Evolutionary conservation across 2,329 filamentous ascomycete species (phyloP), one percentile per base, ranked within the genome.

Genomic region (Cladosporium austrohemisphaericum): DNA sequence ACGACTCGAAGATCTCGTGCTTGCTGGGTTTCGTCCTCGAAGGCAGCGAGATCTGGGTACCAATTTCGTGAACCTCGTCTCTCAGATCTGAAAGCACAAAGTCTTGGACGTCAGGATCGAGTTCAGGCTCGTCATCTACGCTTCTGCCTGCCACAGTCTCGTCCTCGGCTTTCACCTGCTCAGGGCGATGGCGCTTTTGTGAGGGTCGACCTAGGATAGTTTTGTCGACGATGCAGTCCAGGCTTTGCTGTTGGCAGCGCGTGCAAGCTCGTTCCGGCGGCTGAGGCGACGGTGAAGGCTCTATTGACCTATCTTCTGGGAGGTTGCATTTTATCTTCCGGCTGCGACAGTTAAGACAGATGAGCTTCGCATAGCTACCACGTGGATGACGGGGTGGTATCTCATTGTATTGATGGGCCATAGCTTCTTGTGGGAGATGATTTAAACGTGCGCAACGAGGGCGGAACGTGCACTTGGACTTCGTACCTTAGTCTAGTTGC

Each of bases 241-340:
- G 29, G 5, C 49, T 46, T 37, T 52, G 51, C 8, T 45, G 18
- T 31, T 33, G 33, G 23, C 55, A 57, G 11, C 55, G 41, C 19
- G 49, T 26, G 29, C 55, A 56, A 5, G 44, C 22, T 14, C 26
- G 40, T n/a, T 41, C 49, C 2, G 28, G 38, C 25, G 55, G 41
- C 40, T 55, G 54, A 6, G 50, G 47, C 13, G n/a, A 11, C 5
- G 31, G 29, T 14, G 50, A 53, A 19, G 50, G 52, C 26, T 51
- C 40, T 9, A 55, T 36, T 6, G 9, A 16, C 13, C 25, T 38
- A n/a, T 56, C 36, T 11, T 51, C 22, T 3, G 55, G 55, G 9
- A 57, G 40, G 10, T 38, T 36, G 25, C 54, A 57, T 50, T 56
- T 57, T 40, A 57, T 57, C 35, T 56, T 57, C 4, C 55, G 48